phyloP scores from a whole-genome alignment of 2,329 filamentous ascomycete species.

The Aspergillus neotritici region DNA sequence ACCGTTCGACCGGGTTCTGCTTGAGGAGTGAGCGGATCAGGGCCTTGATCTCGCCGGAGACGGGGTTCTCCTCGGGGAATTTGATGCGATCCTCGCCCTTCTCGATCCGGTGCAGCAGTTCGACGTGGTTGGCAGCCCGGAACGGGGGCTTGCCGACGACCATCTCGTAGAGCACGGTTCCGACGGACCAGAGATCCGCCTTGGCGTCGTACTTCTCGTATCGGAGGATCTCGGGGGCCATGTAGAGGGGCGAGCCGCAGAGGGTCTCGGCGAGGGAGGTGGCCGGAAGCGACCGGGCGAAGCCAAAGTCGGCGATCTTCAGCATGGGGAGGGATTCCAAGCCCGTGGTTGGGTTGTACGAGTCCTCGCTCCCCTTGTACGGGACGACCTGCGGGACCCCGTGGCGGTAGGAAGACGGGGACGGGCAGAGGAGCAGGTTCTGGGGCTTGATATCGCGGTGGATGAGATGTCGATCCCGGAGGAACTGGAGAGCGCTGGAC shows the following conservation, averaged over 20 bases:
- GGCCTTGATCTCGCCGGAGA: constrained; percentile 71
- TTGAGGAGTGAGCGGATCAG: constrained; percentile 78
- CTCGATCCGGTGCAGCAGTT: constrained; percentile 87
- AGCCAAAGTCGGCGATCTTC: constrained; percentile 98
- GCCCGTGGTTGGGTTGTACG: constrained; percentile 73
- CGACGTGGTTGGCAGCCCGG: constrained; percentile 87
- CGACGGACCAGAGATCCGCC: constrained; percentile 95
- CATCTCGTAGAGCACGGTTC: constrained; percentile 95
- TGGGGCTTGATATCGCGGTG: constrained; percentile 98
- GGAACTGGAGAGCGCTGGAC: constrained; percentile 81
- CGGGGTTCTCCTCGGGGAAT: constrained; percentile 67
- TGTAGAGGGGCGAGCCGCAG: constrained; percentile 94
- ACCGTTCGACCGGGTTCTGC: constrained; percentile 74
- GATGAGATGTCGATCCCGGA: constrained; percentile 78
- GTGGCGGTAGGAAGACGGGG: constrained; percentile 63
- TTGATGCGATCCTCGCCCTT: constrained; percentile 77
- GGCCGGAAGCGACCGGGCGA: constrained; percentile 82
- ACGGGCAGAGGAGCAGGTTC: constrained; percentile 84
- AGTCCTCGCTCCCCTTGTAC: constrained; percentile 73
- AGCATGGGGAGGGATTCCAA: constrained; percentile 85
- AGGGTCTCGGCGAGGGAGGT: constrained; percentile 92
- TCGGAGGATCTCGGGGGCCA: constrained; percentile 94
- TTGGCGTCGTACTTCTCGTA: constrained; percentile 98
- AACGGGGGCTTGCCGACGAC: constrained; percentile 85
- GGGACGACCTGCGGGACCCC: constrained; percentile 58